Conservation (phyloP, 2,329 filamentous ascomycete genomes). For the Exophiala oligosperma region DNA sequence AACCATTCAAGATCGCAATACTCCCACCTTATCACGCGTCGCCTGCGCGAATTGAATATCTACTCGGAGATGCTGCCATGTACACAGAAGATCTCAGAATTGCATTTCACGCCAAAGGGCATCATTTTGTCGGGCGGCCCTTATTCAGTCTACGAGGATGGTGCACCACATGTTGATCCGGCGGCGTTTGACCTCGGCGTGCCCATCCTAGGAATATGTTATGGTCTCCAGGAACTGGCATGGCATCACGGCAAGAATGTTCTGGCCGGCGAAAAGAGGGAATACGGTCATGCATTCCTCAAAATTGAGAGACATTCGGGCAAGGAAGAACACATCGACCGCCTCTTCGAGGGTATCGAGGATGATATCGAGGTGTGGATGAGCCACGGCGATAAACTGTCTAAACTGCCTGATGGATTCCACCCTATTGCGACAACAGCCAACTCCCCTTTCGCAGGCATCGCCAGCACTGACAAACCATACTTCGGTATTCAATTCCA, state of each 20-base stretch:
- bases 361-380: constrained; percentile 76
- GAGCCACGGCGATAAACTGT: constrained; percentile 87
- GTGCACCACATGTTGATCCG: constrained; percentile 76
- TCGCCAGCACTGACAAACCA: constrained; percentile 56
- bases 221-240: constrained; percentile 69
- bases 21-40: constrained; percentile 72
- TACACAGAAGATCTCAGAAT: constrained; percentile 75
- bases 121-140: constrained; percentile 75
- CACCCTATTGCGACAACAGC: constrained; percentile 70
- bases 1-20: constrained; percentile 57
- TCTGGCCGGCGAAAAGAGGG: constrained; percentile 63
- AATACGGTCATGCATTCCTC: constrained; percentile 72
- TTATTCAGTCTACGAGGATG: constrained; percentile 79
- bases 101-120: constrained; percentile 78
- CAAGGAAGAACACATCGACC: constrained; percentile 65
- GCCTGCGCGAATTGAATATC: constrained; percentile 75
- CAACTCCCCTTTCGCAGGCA: constrained; percentile 78
- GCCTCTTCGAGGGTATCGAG: constrained; percentile 74
- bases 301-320: constrained; percentile 58
- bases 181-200: constrained; percentile 75
- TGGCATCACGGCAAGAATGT: constrained; percentile 69
- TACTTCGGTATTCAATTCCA: constrained; percentile 88
- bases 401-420: constrained; percentile 70
- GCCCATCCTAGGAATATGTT: constrained; percentile 63
- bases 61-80: constrained; percentile 89